A percentile compares a stretch with the other conserved stretches of the same genome.
Evolutionary conservation across 2,329 filamentous ascomycete genomes (phyloP).

Genomic region (Fonsecaea multimorphosa): DNA sequence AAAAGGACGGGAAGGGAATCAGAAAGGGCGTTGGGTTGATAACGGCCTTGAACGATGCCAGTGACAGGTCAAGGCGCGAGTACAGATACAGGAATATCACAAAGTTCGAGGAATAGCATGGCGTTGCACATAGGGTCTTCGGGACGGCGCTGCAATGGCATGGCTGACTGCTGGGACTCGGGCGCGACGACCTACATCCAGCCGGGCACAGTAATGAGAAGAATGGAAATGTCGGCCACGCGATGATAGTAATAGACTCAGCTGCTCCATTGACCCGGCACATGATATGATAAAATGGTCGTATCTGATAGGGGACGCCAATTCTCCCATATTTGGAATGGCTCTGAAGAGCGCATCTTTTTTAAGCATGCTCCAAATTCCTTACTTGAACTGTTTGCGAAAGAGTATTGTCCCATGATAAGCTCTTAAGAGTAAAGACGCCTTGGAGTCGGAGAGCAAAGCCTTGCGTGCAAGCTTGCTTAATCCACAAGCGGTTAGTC

Average conservation of each 20-base stretch:
- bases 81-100: not conserved
- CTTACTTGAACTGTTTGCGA: not conserved
- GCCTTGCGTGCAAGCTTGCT: no score
- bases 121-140: slow-evolving; percentile 17
- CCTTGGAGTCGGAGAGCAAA: not conserved
- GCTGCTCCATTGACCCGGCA: not conserved
- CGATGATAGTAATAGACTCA: not conserved
- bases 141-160: not conserved
- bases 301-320: not conserved
- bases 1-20: not conserved
- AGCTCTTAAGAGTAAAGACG: no score
- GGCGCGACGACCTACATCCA: not conserved
- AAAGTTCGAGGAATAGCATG: slow-evolving; percentile 22
- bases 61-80: not conserved
- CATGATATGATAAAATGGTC: not conserved
- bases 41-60: not conserved
- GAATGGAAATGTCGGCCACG: not conserved
- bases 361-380: not conserved
- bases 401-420: not conserved
- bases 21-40: not conserved
- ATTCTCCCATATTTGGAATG: not conserved
- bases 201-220: not conserved
- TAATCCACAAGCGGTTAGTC: no score
- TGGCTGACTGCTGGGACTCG: not conserved
- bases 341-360: not conserved